phyloP scores from a whole-genome alignment of 768 basidiomycete species.

The Cubamyces lactineus region DNA sequence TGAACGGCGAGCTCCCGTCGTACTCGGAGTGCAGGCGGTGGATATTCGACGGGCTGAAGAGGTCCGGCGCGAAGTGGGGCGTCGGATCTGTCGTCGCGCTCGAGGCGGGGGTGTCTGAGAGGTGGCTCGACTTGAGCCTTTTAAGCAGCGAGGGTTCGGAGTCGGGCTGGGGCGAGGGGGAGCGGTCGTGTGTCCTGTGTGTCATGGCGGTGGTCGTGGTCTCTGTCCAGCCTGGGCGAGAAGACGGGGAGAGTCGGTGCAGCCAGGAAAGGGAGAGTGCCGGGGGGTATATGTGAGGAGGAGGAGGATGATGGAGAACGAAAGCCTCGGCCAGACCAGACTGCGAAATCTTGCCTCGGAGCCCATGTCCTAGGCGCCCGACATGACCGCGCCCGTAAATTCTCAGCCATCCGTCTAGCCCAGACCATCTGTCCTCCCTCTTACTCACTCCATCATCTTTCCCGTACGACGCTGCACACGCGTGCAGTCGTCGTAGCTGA shows the following conservation, averaged over 20 bases:
- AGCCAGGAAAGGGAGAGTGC: background rate
- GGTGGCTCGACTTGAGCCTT: conserved; percentile 43
- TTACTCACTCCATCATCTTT: background rate
- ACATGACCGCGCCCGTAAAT: conserved; percentile 5
- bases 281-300: conserved; percentile 21
- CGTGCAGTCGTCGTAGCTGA: no score
- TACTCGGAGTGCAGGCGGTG: conserved; percentile 61
- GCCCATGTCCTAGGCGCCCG: conserved; percentile 13
- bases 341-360: conserved; percentile 23
- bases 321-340: conserved; percentile 30
- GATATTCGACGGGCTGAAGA: conserved; percentile 63
- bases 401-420: conserved; percentile 8
- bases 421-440: background rate
- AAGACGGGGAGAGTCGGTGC: conserved; percentile 2
- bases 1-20: conserved; percentile 67
- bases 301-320: conserved; percentile 22
- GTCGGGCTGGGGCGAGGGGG: conserved; percentile 42
- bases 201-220: conserved; percentile 39
- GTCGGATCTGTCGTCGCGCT: conserved; percentile 31
- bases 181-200: conserved; percentile 48
- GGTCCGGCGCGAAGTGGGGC: conserved; percentile 49
- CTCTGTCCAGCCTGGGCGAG: conserved; percentile 9
- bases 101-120: conserved; percentile 25
- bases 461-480: background rate
- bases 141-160: conserved; percentile 43